These are phyloP conservation scores for Coix lacrymajobi DNA, from an alignment of 176 grass and related monocot species.

Conservation along the genomic window DNA sequence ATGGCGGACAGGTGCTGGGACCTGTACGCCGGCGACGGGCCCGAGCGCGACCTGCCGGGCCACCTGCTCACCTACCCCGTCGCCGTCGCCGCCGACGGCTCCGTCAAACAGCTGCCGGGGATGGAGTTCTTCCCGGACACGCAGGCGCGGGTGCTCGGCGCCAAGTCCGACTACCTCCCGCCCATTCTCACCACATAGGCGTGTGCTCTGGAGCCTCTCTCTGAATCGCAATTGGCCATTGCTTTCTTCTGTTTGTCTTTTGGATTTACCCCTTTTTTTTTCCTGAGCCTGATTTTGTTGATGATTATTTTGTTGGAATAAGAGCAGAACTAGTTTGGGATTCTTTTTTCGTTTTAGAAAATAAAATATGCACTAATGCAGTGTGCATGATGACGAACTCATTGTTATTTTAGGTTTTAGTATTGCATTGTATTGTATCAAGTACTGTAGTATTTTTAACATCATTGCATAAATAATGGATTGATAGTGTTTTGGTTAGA, in stretches of 20 bases:
- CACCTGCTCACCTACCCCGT: constrained; percentile 77
- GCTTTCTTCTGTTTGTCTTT: background rate
- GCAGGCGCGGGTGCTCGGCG: constrained; percentile 54
- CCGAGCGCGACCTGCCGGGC: constrained; percentile 48
- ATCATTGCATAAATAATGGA: background rate
- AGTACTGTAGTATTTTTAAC: background rate
- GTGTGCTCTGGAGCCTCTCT: background rate
- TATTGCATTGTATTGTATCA: background rate
- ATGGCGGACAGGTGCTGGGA: constrained; percentile 58
- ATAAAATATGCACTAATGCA: background rate
- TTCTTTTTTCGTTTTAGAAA: background rate
- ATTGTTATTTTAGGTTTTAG: background rate
- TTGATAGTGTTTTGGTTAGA: background rate
- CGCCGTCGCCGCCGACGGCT: constrained; percentile 33
- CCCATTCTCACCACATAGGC: constrained; percentile 71
- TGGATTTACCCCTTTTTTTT: background rate
- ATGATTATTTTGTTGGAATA: constrained; percentile 13
- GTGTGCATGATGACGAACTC: background rate
- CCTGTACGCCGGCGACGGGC: constrained; percentile 28
- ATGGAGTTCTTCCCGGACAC: constrained; percentile 77
- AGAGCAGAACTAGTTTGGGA: background rate
- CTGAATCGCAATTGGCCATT: background rate
- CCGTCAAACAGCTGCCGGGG: constrained; percentile 35
- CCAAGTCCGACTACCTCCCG: constrained; percentile 76
- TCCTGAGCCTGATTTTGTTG: background rate